Evolutionary conservation across 768 basidiomycete species (phyloP).

Genomic region (Asterophora lycoperdoides): DNA sequence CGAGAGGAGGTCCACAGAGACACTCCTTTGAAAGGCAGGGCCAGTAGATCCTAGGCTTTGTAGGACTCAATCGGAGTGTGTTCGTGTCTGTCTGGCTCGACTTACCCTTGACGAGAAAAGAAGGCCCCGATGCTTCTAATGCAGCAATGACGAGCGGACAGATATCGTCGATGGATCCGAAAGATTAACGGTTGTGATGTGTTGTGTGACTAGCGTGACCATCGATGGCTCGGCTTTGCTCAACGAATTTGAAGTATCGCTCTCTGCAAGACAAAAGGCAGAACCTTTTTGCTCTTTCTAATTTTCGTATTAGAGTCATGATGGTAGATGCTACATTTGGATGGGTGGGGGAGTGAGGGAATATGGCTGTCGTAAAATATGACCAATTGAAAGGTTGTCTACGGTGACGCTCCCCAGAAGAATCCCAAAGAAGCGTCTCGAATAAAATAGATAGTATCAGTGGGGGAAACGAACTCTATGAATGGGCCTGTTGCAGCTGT

Average conservation of each 20-base stretch:
- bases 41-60: neutral
- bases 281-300: too few species aligned
- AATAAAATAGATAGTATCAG: constrained; percentile 3
- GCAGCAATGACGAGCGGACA: constrained; percentile 6
- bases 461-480: constrained; percentile 6
- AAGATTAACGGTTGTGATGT: constrained; percentile 14
- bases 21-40: neutral
- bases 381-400: constrained; percentile 13
- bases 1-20: neutral
- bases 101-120: constrained; percentile 14
- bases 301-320: constrained; percentile 12
- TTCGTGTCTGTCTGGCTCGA: constrained; percentile 6
- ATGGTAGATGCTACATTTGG: constrained; percentile 13
- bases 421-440: constrained; percentile 4
- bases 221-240: constrained; percentile 9
- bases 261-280: neutral
- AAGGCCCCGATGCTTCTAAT: constrained; percentile 8
- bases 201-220: constrained; percentile 12
- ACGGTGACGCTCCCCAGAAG: constrained; percentile 6
- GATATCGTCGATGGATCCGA: constrained; percentile 11
- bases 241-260: constrained; percentile 16
- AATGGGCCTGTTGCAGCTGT: constrained; percentile 31
- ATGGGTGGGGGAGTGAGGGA: constrained; percentile 5
- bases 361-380: constrained; percentile 1
- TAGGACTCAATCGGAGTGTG: neutral